phyloP scores from a whole-genome alignment of 441 rosid genomes.

The Jatropha multifida region DNA sequence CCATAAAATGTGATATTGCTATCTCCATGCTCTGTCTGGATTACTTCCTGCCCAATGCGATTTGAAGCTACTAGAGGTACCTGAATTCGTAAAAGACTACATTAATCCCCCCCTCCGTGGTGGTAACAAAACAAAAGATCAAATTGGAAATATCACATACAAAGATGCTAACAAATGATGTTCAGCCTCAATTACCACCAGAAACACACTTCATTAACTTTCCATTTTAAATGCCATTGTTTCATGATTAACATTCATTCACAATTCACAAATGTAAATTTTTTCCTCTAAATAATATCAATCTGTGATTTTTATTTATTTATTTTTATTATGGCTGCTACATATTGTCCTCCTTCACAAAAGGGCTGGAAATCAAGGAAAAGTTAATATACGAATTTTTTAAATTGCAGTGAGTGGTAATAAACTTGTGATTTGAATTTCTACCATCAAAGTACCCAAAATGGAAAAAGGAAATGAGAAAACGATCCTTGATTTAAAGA shows the following conservation, averaged over 20 bases:
- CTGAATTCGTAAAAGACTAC: constrained; percentile 34
- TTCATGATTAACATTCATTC: background rate
- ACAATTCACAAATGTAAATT: background rate
- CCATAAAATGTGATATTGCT: constrained; percentile 83
- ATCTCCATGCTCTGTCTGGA: constrained; percentile 80
- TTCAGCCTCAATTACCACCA: background rate
- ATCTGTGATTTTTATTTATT: too few species aligned
- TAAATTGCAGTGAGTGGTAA: background rate
- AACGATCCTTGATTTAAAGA: too few species aligned
- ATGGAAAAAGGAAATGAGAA: background rate
- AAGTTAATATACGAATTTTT: background rate
- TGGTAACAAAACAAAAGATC: background rate
- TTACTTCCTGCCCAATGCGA: constrained; percentile 72
- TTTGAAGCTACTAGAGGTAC: constrained; percentile 85
- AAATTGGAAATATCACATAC: background rate
- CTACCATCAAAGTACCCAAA: background rate
- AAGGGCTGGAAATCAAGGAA: background rate
- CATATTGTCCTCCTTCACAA: background rate
- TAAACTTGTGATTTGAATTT: background rate
- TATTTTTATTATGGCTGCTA: too few species aligned
- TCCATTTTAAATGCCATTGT: background rate
- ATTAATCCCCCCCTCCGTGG: background rate
- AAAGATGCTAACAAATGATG: background rate
- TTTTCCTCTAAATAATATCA: background rate
- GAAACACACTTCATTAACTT: background rate